These are phyloP conservation scores for Boletellus sp. DNA, from an alignment of 768 basidiomycete genomes.

Conservation along the genomic window DNA sequence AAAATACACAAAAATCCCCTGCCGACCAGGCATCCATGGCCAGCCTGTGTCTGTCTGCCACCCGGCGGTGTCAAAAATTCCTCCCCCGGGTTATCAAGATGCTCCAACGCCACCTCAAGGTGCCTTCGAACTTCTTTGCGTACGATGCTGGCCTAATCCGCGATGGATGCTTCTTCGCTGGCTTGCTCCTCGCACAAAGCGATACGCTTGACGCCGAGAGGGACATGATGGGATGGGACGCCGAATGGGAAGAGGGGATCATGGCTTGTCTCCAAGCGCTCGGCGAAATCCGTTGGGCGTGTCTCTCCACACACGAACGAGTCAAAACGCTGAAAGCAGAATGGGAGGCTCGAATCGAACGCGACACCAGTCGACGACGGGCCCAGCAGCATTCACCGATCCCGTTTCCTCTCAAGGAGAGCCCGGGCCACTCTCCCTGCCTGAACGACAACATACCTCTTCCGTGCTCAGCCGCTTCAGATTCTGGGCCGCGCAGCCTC, in stretches of 20 bases:
- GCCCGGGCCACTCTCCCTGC: constrained; percentile 28
- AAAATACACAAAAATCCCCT: constrained; percentile 38
- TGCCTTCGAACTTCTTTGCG: constrained; percentile 56
- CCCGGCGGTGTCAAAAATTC: constrained; percentile 43
- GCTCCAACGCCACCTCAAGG: constrained; percentile 46
- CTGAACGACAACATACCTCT: constrained; percentile 20
- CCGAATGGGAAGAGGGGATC: constrained; percentile 32
- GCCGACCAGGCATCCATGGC: constrained; percentile 46
- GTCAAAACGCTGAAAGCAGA: constrained; percentile 54
- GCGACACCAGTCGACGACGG: constrained; percentile 30
- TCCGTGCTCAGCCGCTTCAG: constrained; percentile 6
- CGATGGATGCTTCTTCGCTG: constrained; percentile 89
- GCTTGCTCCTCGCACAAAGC: constrained; percentile 63
- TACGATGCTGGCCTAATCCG: constrained; percentile 85
- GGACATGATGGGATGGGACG: constrained; percentile 22
- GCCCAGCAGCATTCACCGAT: constrained; percentile 17
- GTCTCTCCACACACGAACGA: constrained; percentile 69
- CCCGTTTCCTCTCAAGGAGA: constrained; percentile 24
- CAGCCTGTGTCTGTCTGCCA: constrained; percentile 47
- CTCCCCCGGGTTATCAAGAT: constrained; percentile 51
- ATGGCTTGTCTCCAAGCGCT: constrained; percentile 67
- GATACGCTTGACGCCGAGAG: constrained; percentile 34
- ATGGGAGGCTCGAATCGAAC: constrained; percentile 39
- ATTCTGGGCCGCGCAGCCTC: constrained; percentile 18
- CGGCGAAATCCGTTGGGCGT: constrained; percentile 79